These are phyloP conservation scores for Dysphania ambrosioides DNA, from an alignment of 148 eudicot species.

Conservation along the genomic window DNA sequence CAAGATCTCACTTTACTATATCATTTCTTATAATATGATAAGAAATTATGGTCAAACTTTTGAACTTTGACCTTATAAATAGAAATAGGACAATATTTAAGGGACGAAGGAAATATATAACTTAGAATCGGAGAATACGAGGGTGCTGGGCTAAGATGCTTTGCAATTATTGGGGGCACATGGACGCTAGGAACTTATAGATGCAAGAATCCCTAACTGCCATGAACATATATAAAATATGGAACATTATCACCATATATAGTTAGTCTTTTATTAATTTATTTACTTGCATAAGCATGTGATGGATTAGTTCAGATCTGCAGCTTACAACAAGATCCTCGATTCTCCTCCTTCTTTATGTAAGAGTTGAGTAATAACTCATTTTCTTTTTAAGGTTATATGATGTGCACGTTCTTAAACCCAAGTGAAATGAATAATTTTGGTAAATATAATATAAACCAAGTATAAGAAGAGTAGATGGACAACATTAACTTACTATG, in stretches of 20 bases:
- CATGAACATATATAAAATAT: not conserved
- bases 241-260: not conserved
- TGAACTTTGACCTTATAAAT: too few species aligned
- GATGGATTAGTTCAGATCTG: not conserved
- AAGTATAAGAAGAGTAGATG: too few species aligned
- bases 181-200: not conserved
- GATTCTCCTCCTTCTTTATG: not conserved
- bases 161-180: conserved; percentile 5
- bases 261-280: too few species aligned
- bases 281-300: not conserved
- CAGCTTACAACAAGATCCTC: not conserved
- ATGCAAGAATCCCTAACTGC: conserved; percentile 5
- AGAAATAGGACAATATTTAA: too few species aligned
- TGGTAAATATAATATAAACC: too few species aligned
- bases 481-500: too few species aligned
- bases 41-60: too few species aligned
- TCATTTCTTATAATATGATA: too few species aligned
- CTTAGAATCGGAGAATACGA: not conserved
- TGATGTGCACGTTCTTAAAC: too few species aligned
- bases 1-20: too few species aligned
- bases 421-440: too few species aligned
- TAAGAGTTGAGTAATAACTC: not conserved
- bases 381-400: not conserved
- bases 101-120: too few species aligned
- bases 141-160: conserved; percentile 4